Base-by-base conservation (phyloP, 306 rosid species). In the Cajanus cajan region DNA sequence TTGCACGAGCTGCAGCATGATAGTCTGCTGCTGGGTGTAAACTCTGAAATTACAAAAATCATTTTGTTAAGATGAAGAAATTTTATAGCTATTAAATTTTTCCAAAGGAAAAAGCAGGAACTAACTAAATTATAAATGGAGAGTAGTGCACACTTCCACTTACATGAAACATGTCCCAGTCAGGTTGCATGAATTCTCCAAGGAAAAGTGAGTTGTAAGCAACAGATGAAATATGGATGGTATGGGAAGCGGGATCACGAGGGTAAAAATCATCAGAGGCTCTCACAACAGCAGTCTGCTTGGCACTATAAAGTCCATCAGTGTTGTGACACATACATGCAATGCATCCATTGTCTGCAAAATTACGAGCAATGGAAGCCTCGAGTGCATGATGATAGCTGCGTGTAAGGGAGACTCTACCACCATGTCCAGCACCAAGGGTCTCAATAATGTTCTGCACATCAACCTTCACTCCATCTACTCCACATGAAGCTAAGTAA, bases 121-220 rank as follows among this genome's bases (percentile, higher is more conserved):
- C 24, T 13, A 58, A 55, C 33, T 33, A 37, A 44, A 45, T 9
- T 31, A 57, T 12, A 22, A 41, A 37, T 62, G 6, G 24, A 47
- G 37, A 39, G 19, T 31, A 31, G 24, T 67, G 36, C 7, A 51
- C 8, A 22, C 3, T 71, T 74, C 24, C 14, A 87, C 97, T 90
- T 80, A 95, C 98, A 52, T 93, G 99, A 88, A 96, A 96, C 99
- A 96, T 96, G 75, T 96, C 99, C 98, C 99, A 96, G 59, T 96
- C 99, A 43, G 99, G 96, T 48, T 93, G 98, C 99, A 96, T 91
- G 74, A 96, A 91, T 79, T 96, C 99, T 52, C 99, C 98, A 13
- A 96, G 98, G 87, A 96, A 96, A 50, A 96, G 89, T 3, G 97
- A 87, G 83, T 96, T 96, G 82, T 91, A 96, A 9, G 97, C 99